phyloP scores from a whole-genome alignment of 331 rosid genomes.

The Acacia concinna region DNA sequence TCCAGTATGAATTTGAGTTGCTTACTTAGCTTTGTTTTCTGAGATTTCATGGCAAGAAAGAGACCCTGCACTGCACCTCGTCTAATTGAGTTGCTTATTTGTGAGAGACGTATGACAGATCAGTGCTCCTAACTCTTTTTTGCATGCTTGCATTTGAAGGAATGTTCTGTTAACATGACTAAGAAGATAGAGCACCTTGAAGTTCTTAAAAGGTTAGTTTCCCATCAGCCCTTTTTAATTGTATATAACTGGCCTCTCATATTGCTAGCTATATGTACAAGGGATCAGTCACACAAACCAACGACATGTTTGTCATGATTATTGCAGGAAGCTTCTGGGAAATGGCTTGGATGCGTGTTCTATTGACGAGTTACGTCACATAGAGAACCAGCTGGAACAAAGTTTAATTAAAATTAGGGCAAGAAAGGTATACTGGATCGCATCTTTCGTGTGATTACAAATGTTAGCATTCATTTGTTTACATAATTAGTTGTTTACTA shows the following conservation, averaged over 20 bases:
- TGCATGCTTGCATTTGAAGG: slow-evolving; percentile 49
- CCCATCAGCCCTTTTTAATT: neutral
- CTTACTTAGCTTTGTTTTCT: neutral
- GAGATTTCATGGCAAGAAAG: neutral
- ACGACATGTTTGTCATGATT: neutral
- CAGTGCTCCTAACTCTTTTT: neutral
- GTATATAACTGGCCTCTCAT: neutral
- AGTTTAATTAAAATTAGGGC: slow-evolving; percentile 78
- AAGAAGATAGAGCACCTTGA: slow-evolving; percentile 67
- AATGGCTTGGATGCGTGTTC: slow-evolving; percentile 62
- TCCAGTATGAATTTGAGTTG: neutral
- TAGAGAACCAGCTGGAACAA: slow-evolving; percentile 73
- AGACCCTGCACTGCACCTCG: neutral
- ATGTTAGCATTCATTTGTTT: neutral
- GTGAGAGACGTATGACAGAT: neutral
- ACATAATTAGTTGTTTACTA: neutral
- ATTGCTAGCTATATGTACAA: neutral
- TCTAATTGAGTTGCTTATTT: neutral
- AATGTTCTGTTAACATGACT: slow-evolving; percentile 42
- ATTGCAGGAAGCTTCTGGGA: slow-evolving; percentile 78
- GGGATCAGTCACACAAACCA: neutral
- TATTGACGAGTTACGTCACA: slow-evolving; percentile 56
- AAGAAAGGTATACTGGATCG: slow-evolving; percentile 55
- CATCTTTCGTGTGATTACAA: neutral
- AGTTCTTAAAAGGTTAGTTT: slow-evolving; percentile 54